These are phyloP conservation scores for Casuarina glauca DNA, from an alignment of 306 rosid genomes.

Conservation along the genomic window DNA sequence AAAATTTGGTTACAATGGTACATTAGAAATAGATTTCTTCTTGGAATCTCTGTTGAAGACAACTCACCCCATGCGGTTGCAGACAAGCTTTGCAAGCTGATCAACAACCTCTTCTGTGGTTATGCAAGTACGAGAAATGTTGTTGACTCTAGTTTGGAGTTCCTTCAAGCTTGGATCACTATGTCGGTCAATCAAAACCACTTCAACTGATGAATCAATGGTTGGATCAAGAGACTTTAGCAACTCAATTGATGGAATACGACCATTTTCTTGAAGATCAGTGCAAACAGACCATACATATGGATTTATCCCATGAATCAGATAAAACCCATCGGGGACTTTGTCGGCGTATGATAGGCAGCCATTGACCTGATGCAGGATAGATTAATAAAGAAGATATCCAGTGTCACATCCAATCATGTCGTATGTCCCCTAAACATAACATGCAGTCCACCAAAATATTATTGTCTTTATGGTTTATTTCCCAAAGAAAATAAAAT, in stretches of 20 bases:
- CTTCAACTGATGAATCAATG: slow-evolving; percentile 71
- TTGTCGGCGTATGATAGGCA: slow-evolving; percentile 87
- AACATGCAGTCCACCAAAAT: background rate
- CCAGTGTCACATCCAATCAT: background rate
- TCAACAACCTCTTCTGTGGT: slow-evolving; percentile 84
- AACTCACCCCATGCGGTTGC: slow-evolving; percentile 91
- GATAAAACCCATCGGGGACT: slow-evolving; percentile 92
- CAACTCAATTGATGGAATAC: slow-evolving; percentile 82
- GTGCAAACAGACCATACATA: slow-evolving; percentile 91
- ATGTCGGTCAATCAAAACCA: slow-evolving; percentile 71
- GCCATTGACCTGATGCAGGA: slow-evolving; percentile 81
- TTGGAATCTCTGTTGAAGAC: slow-evolving; percentile 25
- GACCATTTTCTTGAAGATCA: slow-evolving; percentile 82
- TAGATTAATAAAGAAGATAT: slow-evolving; percentile 29
- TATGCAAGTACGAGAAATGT: slow-evolving; percentile 67
- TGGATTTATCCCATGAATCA: slow-evolving; percentile 87
- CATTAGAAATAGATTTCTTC: slow-evolving; percentile 28
- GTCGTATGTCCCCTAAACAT: background rate
- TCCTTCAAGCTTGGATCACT: slow-evolving; percentile 86
- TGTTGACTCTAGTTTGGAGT: slow-evolving; percentile 63
- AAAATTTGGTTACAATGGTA: slow-evolving; percentile 41
- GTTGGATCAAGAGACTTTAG: slow-evolving; percentile 70
- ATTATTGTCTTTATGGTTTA: background rate
- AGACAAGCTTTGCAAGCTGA: slow-evolving; percentile 88
- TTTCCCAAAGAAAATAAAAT: background rate